Evolutionary conservation across 192 early-diverging fungal species (phyloP).

Genomic region (Gonapodya prolifera): DNA sequence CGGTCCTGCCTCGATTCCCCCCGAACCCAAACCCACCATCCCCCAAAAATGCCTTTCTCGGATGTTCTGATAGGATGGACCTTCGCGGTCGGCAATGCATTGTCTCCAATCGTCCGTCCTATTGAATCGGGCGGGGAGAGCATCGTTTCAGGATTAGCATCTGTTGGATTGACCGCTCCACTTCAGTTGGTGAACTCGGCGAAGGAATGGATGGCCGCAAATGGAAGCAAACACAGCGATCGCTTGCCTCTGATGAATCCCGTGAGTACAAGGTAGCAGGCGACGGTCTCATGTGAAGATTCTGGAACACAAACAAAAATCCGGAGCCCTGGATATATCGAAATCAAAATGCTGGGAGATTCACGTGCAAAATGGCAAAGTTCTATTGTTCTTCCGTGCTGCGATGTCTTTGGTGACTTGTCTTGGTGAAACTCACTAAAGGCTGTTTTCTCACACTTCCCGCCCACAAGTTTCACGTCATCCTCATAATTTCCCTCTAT

Average conservation of each 20-base stretch:
- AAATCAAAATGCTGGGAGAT: too few relatives aligned
- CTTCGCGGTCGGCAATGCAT: background rate
- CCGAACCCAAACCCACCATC: too few relatives aligned
- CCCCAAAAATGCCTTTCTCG: background rate
- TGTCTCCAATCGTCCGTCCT: background rate
- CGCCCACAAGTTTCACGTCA: slow-evolving; percentile 25
- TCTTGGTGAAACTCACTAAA: too few relatives aligned
- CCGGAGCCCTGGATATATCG: background rate
- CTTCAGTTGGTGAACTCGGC: too few relatives aligned
- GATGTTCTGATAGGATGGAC: background rate
- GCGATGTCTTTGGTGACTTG: too few relatives aligned
- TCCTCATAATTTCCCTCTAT: slow-evolving; percentile 31
- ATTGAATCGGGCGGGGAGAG: background rate
- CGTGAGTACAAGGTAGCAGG: slow-evolving; percentile 6
- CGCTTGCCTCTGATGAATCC: slow-evolving; percentile 52
- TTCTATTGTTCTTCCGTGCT: too few relatives aligned
- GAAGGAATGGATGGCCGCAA: background rate
- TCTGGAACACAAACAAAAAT: background rate
- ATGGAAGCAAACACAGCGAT: background rate
- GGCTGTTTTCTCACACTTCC: too few relatives aligned
- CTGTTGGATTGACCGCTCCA: background rate
- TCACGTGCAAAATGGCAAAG: too few relatives aligned
- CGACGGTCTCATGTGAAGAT: background rate
- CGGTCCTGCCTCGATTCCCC: too few relatives aligned
- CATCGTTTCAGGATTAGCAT: background rate